These are phyloP conservation scores for Pouteria campechiana DNA, from an alignment of 179 eudicot species.

Conservation along the genomic window DNA sequence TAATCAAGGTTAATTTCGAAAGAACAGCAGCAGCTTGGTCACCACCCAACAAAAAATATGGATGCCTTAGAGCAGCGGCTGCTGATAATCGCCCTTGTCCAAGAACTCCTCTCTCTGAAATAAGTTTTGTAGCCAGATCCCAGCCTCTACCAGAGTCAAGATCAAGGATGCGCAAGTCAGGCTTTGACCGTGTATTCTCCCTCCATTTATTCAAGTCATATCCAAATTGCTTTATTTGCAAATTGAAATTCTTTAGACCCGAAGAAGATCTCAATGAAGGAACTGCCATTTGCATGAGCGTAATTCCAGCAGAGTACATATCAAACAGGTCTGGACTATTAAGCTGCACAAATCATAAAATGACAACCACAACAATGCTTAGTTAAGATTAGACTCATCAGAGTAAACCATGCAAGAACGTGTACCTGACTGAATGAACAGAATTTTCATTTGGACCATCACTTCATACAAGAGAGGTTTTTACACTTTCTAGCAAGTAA, in stretches of 20 bases:
- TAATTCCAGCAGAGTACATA: constrained; percentile 94
- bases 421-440: too few relatives aligned
- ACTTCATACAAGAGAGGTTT: too few relatives aligned
- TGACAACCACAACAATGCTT: too few relatives aligned
- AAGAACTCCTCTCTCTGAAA: constrained; percentile 69
- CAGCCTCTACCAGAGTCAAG: constrained; percentile 92
- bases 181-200: constrained; percentile 63
- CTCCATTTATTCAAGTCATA: constrained; percentile 81
- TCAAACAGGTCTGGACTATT: constrained; percentile 94
- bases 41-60: constrained; percentile 89
- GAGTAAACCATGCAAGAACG: too few relatives aligned
- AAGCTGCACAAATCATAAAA: constrained; percentile 39
- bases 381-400: too few relatives aligned
- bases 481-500: too few relatives aligned
- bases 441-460: too few relatives aligned
- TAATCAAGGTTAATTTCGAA: constrained; percentile 69
- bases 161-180: constrained; percentile 76
- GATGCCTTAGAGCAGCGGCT: constrained; percentile 89
- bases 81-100: constrained; percentile 86
- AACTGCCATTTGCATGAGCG: constrained; percentile 83
- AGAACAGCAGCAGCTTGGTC: constrained; percentile 96
- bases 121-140: constrained; percentile 84
- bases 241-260: constrained; percentile 75
- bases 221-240: constrained; percentile 48
- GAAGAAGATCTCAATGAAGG: constrained; percentile 73